A percentile compares a stretch with the other conserved stretches of the same genome.
Evolutionary conservation across 192 early-diverging fungal genomes (phyloP).

Genomic region (Coemansia sp.): DNA sequence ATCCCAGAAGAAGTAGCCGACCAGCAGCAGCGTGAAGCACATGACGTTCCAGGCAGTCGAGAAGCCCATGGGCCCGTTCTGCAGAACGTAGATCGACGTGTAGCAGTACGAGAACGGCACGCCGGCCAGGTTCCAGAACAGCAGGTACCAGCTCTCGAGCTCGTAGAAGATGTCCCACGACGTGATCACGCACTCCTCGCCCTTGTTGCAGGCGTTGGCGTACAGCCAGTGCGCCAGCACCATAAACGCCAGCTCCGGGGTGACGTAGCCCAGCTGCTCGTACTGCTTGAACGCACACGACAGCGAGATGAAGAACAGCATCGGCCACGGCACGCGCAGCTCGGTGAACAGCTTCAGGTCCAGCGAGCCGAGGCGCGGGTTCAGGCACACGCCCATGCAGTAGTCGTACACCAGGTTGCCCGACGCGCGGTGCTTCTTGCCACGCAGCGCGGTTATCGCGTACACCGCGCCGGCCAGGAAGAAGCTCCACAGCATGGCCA

Average conservation of each 20-base stretch:
- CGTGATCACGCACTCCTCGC: conserved; percentile 73
- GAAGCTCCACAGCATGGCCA: conserved; percentile 71
- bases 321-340: conserved; percentile 85
- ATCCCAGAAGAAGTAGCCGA: conserved; percentile 81
- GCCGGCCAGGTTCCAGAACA: conserved; percentile 78
- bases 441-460: conserved; percentile 65
- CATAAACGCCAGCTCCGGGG: conserved; percentile 75
- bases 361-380: conserved; percentile 79
- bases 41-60: conserved; percentile 45
- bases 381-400: conserved; percentile 93
- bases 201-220: conserved; percentile 73
- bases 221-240: conserved; percentile 78
- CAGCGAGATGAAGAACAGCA: conserved; percentile 67
- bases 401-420: conserved; percentile 90
- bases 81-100: conserved; percentile 79
- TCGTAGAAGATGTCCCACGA: conserved; percentile 79
- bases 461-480: conserved; percentile 53
- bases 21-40: conserved; percentile 46
- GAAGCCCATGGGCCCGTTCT: conserved; percentile 63
- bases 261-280: conserved; percentile 65
- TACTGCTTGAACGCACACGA: conserved; percentile 80
- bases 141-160: conserved; percentile 67
- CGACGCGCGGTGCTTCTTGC: conserved; percentile 65
- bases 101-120: conserved; percentile 88
- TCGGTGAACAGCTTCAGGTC: conserved; percentile 95